Percentiles rank a stretch among this genome's conserved stretches.
Conservation (phyloP, 2,329 filamentous ascomycete species). For the Trichoderma sp. region DNA sequence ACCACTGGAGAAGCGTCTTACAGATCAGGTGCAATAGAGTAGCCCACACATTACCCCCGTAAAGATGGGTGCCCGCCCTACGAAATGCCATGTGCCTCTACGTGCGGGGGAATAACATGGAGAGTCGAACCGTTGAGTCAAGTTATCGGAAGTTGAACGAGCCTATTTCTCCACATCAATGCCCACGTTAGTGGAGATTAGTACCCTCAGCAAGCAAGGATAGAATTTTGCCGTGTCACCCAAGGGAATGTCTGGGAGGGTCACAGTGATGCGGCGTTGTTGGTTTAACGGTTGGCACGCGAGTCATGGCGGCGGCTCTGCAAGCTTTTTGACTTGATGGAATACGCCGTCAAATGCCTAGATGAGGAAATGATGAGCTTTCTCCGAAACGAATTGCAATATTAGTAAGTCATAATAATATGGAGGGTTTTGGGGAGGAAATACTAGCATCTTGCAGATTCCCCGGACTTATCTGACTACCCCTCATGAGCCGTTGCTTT, state of each 20-base stretch:
- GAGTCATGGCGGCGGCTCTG: background rate
- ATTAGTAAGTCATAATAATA: background rate
- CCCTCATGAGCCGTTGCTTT: background rate
- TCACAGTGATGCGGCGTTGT: conserved; percentile 11
- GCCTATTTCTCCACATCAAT: conserved; percentile 3
- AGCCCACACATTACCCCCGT: background rate
- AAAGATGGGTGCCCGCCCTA: background rate
- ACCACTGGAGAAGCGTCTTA: background rate
- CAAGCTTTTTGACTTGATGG: conserved; percentile 24
- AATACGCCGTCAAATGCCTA: background rate
- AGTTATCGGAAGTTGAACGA: conserved; percentile 11
- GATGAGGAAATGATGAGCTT: background rate
- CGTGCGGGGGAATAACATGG: conserved; percentile 1
- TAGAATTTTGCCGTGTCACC: background rate
- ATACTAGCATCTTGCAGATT: background rate
- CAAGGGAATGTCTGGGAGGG: background rate
- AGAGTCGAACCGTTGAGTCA: background rate
- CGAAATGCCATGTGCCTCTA: background rate
- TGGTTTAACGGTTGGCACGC: background rate
- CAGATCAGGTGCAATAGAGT: background rate
- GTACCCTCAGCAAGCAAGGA: background rate
- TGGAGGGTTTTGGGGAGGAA: conserved; percentile 3
- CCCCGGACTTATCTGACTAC: background rate
- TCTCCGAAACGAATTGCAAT: background rate
- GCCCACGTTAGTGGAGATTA: conserved; percentile 2